phyloP scores from a whole-genome alignment of 2,329 filamentous ascomycete genomes.

The Cordyceps javanica region DNA sequence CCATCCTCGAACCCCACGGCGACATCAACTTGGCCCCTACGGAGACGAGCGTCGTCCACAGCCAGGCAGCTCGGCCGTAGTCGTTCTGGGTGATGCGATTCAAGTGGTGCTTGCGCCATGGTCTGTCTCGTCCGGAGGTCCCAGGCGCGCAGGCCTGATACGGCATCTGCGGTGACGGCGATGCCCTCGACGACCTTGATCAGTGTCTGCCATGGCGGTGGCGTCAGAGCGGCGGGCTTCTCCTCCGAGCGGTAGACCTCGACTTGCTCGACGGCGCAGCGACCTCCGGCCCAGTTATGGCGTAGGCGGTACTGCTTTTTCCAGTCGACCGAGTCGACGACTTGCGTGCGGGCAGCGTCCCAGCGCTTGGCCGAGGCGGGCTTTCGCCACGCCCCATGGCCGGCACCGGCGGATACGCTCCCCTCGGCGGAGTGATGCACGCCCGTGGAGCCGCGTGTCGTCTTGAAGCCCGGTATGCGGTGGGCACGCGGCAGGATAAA shows the following conservation, averaged over 20 bases:
- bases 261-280: slow-evolving; percentile 74
- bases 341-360: background rate
- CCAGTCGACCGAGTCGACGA: slow-evolving; percentile 58
- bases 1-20: slow-evolving; percentile 67
- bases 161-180: slow-evolving; percentile 68
- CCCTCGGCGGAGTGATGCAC: background rate
- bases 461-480: slow-evolving; percentile 61
- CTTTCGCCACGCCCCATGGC: slow-evolving; percentile 37
- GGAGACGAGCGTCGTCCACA: slow-evolving; percentile 48
- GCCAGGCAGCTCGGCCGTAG: slow-evolving; percentile 56
- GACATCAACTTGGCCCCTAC: slow-evolving; percentile 47
- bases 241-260: slow-evolving; percentile 42
- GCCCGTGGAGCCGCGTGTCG: slow-evolving; percentile 28
- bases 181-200: slow-evolving; percentile 73
- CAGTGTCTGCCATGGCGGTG: slow-evolving; percentile 50
- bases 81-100: slow-evolving; percentile 17
- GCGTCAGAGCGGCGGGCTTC: slow-evolving; percentile 13
- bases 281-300: slow-evolving; percentile 85
- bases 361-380: slow-evolving; percentile 21
- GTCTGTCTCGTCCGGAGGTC: slow-evolving; percentile 57
- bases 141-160: slow-evolving; percentile 72
- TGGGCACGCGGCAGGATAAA: slow-evolving; percentile 79
- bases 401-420: slow-evolving; percentile 37
- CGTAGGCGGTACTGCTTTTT: slow-evolving; percentile 81
- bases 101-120: slow-evolving; percentile 44